phyloP scores from a whole-genome alignment of 108 stramenopile species.

The Asterionellopsis glacialis region DNA sequence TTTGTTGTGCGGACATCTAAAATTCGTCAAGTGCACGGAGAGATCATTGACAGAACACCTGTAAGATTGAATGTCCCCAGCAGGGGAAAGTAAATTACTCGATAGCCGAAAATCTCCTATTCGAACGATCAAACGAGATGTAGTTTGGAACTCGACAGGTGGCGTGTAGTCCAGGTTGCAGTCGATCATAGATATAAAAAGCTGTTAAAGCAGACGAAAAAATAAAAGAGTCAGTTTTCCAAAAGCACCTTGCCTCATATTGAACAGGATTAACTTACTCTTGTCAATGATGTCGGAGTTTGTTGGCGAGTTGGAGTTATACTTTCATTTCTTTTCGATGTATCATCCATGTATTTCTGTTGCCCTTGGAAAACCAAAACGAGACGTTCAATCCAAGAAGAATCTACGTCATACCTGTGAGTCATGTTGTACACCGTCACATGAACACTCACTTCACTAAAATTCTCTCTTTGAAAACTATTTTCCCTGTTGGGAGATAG shows the following conservation, averaged over 20 bases:
- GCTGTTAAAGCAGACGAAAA: neutral
- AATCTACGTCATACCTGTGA: slow-evolving; percentile 48
- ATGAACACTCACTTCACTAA: slow-evolving; percentile 35
- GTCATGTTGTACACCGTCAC: slow-evolving; percentile 68
- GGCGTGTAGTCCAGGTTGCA: slow-evolving; percentile 73
- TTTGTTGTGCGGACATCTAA: slow-evolving; percentile 36
- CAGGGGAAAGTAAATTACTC: slow-evolving; percentile 61
- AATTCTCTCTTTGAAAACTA: slow-evolving; percentile 9
- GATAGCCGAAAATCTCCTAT: slow-evolving; percentile 68
- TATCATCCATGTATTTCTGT: slow-evolving; percentile 1
- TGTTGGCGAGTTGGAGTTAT: neutral
- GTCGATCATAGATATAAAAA: slow-evolving; percentile 64
- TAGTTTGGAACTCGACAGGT: slow-evolving; percentile 31
- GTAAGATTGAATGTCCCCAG: slow-evolving; percentile 38
- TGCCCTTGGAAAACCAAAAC: slow-evolving; percentile 16
- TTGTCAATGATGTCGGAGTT: slow-evolving; percentile 20
- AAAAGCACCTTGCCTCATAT: neutral
- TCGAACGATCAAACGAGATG: slow-evolving; percentile 51
- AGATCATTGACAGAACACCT: slow-evolving; percentile 62
- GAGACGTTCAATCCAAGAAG: slow-evolving; percentile 42
- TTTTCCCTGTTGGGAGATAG: slow-evolving; percentile 16
- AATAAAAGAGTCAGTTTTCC: neutral
- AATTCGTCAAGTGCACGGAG: slow-evolving; percentile 41
- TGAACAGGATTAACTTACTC: neutral
- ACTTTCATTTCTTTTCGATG: slow-evolving; percentile 4